Evolutionary conservation across 495 filamentous ascomycete species (phyloP).

Genomic region (Penicillium macrosclerotiorum): DNA sequence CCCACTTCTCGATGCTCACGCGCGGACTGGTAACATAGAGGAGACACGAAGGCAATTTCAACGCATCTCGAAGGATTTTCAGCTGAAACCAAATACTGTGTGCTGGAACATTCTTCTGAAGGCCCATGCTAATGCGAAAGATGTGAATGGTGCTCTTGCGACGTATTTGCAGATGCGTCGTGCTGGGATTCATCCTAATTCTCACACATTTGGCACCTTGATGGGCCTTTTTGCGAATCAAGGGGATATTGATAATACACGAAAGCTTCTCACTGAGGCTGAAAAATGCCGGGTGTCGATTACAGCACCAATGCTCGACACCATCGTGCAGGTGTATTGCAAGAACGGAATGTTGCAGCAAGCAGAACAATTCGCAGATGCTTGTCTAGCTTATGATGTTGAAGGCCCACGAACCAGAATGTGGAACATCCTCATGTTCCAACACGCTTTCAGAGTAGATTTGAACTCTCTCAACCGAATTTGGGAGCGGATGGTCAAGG

Average conservation of each 20-base stretch:
- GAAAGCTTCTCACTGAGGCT: conserved; percentile 60
- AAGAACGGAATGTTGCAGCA: conserved; percentile 54
- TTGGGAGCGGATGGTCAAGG: conserved; percentile 59
- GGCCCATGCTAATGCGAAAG: conserved; percentile 61
- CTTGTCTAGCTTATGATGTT: conserved; percentile 36
- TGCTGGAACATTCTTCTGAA: conserved; percentile 79
- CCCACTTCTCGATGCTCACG: conserved; percentile 63
- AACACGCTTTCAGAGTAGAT: conserved; percentile 65
- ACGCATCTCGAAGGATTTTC: conserved; percentile 51
- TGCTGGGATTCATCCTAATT: conserved; percentile 45
- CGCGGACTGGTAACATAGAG: conserved; percentile 57
- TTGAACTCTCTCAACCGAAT: conserved; percentile 57
- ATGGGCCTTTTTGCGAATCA: conserved; percentile 68
- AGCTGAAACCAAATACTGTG: conserved; percentile 48
- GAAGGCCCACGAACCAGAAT: conserved; percentile 54
- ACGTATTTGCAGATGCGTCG: conserved; percentile 57
- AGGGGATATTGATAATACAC: conserved; percentile 69
- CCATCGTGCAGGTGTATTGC: conserved; percentile 67
- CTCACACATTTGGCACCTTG: conserved; percentile 64
- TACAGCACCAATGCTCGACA: conserved; percentile 55
- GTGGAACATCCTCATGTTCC: conserved; percentile 76
- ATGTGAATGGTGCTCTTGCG: conserved; percentile 60
- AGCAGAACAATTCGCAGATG: conserved; percentile 61
- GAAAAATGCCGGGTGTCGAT: conserved; percentile 38
- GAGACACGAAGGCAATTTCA: conserved; percentile 59